Percentiles rank a stretch among this genome's conserved stretches.
Conservation (phyloP, 495 filamentous ascomycete species). For the Extremus antarcticus region DNA sequence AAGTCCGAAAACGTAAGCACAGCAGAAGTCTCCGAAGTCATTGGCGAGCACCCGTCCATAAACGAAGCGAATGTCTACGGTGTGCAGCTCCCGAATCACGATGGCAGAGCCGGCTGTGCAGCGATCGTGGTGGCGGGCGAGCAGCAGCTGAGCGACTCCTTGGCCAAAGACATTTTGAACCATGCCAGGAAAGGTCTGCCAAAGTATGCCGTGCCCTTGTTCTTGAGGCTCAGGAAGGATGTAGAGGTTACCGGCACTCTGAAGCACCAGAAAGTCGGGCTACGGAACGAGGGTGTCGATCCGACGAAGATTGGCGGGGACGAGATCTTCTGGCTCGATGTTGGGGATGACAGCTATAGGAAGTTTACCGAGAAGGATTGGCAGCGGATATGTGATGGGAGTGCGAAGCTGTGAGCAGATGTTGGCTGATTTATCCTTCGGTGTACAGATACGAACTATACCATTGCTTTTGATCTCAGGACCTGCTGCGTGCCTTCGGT, state of each 20-base stretch:
- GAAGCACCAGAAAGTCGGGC: constrained; percentile 22
- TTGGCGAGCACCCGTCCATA: constrained; percentile 55
- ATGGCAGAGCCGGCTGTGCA: constrained; percentile 34
- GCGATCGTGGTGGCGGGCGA: constrained; percentile 20
- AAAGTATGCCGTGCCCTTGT: constrained; percentile 21
- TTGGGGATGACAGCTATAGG: constrained; percentile 1
- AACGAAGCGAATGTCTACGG: constrained; percentile 73
- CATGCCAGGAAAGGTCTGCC: constrained; percentile 13
- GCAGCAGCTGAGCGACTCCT: neutral
- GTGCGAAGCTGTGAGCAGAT: neutral
- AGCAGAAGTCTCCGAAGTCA: constrained; percentile 58
- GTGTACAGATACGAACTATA: too few species aligned
- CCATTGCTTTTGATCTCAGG: too few species aligned
- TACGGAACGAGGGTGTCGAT: constrained; percentile 21
- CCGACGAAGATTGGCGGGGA: constrained; percentile 17
- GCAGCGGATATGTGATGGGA: neutral
- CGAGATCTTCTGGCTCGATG: constrained; percentile 19
- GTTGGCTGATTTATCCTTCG: too few species aligned
- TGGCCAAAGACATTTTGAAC: constrained; percentile 10
- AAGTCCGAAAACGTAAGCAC: constrained; percentile 78
- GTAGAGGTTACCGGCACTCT: constrained; percentile 23
- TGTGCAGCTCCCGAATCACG: constrained; percentile 49
- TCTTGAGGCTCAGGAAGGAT: constrained; percentile 14
- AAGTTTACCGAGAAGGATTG: neutral
- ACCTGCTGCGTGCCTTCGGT: too few species aligned